phyloP scores from a whole-genome alignment of 352 stramenopile species.

The Phytophthora syringae region DNA sequence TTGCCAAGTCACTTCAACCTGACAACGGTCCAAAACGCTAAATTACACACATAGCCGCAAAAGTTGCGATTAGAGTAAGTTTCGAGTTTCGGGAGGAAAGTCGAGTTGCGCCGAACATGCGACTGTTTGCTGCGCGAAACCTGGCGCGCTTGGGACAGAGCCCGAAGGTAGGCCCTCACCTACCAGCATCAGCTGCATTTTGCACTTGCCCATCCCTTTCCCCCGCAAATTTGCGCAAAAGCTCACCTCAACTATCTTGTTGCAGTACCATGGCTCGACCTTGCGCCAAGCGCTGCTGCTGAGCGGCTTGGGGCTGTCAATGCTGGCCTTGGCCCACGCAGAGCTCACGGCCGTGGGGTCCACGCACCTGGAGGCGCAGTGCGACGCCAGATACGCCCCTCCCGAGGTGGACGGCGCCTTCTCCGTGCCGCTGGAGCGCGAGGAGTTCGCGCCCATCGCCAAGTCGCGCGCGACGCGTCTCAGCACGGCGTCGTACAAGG shows the following conservation, averaged over 20 bases:
- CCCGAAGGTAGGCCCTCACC: slow-evolving; percentile 30
- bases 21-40: no score
- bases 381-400: slow-evolving; percentile 59
- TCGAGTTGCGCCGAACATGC: slow-evolving; percentile 28
- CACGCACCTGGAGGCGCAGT: slow-evolving; percentile 48
- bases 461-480: slow-evolving; percentile 57
- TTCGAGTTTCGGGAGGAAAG: not conserved
- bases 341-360: slow-evolving; percentile 27
- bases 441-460: slow-evolving; percentile 49
- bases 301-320: slow-evolving; percentile 55
- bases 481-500: slow-evolving; percentile 69
- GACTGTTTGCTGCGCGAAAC: slow-evolving; percentile 36
- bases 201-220: not conserved
- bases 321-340: slow-evolving; percentile 45
- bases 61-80: not conserved
- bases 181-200: not conserved
- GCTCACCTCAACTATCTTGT: not conserved
- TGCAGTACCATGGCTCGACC: slow-evolving; percentile 31
- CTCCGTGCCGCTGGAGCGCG: slow-evolving; percentile 59
- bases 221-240: not conserved
- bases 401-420: slow-evolving; percentile 52
- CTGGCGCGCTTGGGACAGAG: slow-evolving; percentile 37
- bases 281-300: slow-evolving; percentile 58
- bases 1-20: no score
- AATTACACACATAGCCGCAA: no score